Base-by-base conservation (phyloP, 306 rosid genomes). In the Fragaria vesca region DNA sequence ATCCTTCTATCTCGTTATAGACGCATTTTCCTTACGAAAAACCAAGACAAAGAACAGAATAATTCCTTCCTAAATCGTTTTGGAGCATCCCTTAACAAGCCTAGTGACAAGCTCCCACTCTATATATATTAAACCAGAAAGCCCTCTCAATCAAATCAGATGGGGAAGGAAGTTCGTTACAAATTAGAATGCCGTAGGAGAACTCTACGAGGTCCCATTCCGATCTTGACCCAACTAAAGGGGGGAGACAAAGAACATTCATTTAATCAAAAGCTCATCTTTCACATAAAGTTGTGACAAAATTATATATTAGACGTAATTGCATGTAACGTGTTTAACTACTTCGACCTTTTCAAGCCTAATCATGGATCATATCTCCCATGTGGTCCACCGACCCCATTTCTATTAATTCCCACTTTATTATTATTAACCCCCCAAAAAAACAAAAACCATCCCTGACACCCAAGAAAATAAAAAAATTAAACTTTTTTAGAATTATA, bases 361-460 rank as follows among this genome's bases (percentile, higher is more conserved):
- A 66, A 34, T 34, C 70, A 66, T 36, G 26, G 46, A 17, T 36
- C 70, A 38, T 66, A 66, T 66, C 26, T 8, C 47, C 70, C 70
- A 36, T 65, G 26, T 34, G 70, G 47, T 66, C 70, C 70, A 66
- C 47, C 70, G 47, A 66, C 46, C 70, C 69, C 69, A 6, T 32
- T 65, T 32, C 40, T 2, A 28, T 62, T 62, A 62, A 30, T 62
- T 62, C 42, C n/a, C 12, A 2, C 32, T 62, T 21, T 63, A 28
- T 15, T 38, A 38, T 38, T 5, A 5, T 1, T 63, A 63, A 63
- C 12, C 70, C 21, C 70, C 70, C 0, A 12, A 30, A 15, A 73
- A 68, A 72, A 63, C 50, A 34, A 46, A 68, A 76, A 60, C 77
- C 16, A 42, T 20, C 0, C 81, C 90, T 81, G 92, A 85, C 88